phyloP scores from a whole-genome alignment of 768 basidiomycete species.

The Mrakia frigida region DNA sequence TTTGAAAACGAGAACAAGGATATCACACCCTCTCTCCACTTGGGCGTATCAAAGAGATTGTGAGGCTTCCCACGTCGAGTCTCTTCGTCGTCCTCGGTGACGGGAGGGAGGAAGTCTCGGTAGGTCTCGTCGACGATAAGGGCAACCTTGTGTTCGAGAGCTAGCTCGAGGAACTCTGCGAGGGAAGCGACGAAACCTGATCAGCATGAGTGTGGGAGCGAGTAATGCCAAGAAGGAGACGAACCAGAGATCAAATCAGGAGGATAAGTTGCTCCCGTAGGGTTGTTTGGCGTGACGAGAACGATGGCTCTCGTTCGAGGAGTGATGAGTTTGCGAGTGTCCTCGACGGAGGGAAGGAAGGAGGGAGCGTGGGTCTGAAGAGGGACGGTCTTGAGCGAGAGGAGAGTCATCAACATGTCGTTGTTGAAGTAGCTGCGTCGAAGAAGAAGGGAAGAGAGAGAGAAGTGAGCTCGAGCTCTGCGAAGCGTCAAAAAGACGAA shows the following conservation, averaged over 20 bases:
- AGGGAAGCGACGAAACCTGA: not conserved
- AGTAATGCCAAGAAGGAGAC: not conserved
- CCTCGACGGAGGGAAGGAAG: slow-evolving; percentile 58
- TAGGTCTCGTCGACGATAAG: slow-evolving; percentile 86
- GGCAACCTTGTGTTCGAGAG: slow-evolving; percentile 54
- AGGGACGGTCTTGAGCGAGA: slow-evolving; percentile 57
- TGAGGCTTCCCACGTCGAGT: slow-evolving; percentile 38
- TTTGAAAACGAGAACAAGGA: slow-evolving; percentile 78
- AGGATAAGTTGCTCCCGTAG: slow-evolving; percentile 65
- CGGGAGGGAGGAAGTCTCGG: slow-evolving; percentile 65
- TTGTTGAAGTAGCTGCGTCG: slow-evolving; percentile 48
- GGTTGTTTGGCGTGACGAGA: slow-evolving; percentile 70
- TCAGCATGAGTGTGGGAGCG: not conserved
- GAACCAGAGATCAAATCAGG: slow-evolving; percentile 49
- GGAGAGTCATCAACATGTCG: slow-evolving; percentile 60
- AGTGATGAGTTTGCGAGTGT: slow-evolving; percentile 52
- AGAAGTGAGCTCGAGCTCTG: slow-evolving; percentile 18
- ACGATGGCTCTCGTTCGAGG: slow-evolving; percentile 62
- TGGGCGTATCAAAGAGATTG: slow-evolving; percentile 42
- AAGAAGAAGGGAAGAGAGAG: slow-evolving; percentile 22
- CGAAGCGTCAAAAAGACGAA: slow-evolving; percentile 4
- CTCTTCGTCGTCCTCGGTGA: slow-evolving; percentile 42
- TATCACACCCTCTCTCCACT: slow-evolving; percentile 61
- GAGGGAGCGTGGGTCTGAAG: slow-evolving; percentile 48
- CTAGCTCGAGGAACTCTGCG: slow-evolving; percentile 57